These are phyloP conservation scores for Kwoniella europaea DNA, from an alignment of 768 basidiomycete genomes.

Conservation along the genomic window DNA sequence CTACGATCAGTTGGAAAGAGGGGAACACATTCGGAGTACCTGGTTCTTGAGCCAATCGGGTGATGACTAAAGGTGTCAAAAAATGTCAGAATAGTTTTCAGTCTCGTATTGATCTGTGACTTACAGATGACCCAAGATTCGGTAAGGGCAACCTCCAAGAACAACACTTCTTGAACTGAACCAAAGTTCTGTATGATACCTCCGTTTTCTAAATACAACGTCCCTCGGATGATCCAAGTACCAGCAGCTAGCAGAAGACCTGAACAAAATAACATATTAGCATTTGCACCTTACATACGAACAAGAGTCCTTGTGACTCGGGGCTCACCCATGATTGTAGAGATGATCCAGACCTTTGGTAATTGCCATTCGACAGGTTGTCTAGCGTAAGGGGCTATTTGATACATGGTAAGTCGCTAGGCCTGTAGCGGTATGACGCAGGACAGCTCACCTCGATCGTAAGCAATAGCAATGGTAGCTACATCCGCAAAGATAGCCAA, in stretches of 20 bases:
- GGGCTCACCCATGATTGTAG: conserved; percentile 58
- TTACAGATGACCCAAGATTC: conserved; percentile 62
- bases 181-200: conserved; percentile 63
- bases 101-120: conserved; percentile 3
- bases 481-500: conserved; percentile 62
- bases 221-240: conserved; percentile 63
- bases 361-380: conserved; percentile 64
- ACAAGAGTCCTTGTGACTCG: conserved; percentile 18
- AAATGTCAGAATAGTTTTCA: neutral
- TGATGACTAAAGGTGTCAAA: conserved; percentile 45
- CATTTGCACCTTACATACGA: neutral
- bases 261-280: neutral
- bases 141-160: conserved; percentile 63
- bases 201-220: conserved; percentile 59
- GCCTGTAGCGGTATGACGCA: neutral
- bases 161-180: conserved; percentile 62
- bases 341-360: conserved; percentile 63
- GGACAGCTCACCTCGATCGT: conserved; percentile 56
- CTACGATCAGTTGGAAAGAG: conserved; percentile 60
- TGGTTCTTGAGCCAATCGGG: conserved; percentile 54
- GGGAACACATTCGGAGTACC: conserved; percentile 58
- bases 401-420: neutral
- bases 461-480: conserved; percentile 64
- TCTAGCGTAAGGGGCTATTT: conserved; percentile 57
- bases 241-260: conserved; percentile 60